Percentiles rank a stretch among this genome's conserved stretches.
These are phyloP conservation scores for Tolypocladium album DNA, from an alignment of 2,329 filamentous ascomycete genomes.

Conservation along the genomic window DNA sequence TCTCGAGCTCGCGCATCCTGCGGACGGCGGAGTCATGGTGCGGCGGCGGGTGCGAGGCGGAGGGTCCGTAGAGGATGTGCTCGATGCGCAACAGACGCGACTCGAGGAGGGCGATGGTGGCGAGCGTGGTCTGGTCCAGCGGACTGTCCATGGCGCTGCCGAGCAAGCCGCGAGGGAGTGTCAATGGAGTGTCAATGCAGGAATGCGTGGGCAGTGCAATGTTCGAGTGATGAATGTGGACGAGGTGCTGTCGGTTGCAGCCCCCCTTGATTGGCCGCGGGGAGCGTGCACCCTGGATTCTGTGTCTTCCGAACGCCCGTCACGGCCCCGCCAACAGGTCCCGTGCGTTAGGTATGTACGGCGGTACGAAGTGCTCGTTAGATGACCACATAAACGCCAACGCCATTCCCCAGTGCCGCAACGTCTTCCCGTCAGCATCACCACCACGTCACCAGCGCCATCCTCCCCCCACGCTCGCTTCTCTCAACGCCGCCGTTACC, in stretches of 20 bases:
- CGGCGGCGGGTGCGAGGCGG: slow-evolving; percentile 17
- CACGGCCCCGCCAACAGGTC: neutral
- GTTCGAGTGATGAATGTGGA: neutral
- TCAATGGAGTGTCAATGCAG: neutral
- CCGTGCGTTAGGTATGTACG: too few relatives aligned
- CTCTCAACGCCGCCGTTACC: neutral
- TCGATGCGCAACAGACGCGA: slow-evolving; percentile 49
- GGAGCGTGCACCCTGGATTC: too few relatives aligned
- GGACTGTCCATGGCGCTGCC: slow-evolving; percentile 18
- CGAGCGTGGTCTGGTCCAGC: slow-evolving; percentile 41
- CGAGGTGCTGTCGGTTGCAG: neutral
- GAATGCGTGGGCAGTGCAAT: neutral
- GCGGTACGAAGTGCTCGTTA: too few relatives aligned
- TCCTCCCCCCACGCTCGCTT: neutral
- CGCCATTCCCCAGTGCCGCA: neutral
- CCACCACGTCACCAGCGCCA: neutral
- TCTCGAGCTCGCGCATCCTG: slow-evolving; percentile 40
- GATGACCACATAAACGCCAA: neutral
- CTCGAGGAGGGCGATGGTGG: slow-evolving; percentile 46
- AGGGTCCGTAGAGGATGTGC: slow-evolving; percentile 43
- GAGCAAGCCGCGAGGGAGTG: neutral
- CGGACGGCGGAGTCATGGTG: slow-evolving; percentile 29
- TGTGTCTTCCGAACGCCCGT: neutral
- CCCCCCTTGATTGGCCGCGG: too few relatives aligned
- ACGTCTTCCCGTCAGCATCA: neutral